Evolutionary conservation across 192 early-diverging fungal species (phyloP).

Genomic region (Gorgonomyces haynaldii): DNA sequence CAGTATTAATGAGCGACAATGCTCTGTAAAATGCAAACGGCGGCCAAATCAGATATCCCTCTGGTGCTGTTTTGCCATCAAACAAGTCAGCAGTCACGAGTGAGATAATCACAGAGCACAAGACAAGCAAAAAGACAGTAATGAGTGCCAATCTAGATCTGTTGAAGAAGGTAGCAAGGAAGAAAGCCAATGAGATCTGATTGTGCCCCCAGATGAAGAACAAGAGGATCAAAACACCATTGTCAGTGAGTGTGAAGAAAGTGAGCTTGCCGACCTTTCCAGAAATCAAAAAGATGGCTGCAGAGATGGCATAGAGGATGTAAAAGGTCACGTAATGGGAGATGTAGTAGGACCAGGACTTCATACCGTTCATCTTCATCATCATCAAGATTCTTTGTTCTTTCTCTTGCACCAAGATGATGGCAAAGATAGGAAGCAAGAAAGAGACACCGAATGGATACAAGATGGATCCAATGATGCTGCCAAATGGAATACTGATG

Average conservation of each 20-base stretch:
- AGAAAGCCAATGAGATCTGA: slow-evolving; percentile 55
- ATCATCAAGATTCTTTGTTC: slow-evolving; percentile 44
- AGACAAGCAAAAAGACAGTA: slow-evolving; percentile 51
- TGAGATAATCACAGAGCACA: slow-evolving; percentile 51
- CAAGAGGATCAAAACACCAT: slow-evolving; percentile 38
- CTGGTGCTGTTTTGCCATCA: slow-evolving; percentile 14
- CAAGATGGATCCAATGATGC: slow-evolving; percentile 50
- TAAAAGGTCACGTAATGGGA: slow-evolving; percentile 42
- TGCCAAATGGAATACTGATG: slow-evolving; percentile 39
- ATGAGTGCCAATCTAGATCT: slow-evolving; percentile 45
- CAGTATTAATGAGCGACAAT: slow-evolving; percentile 38
- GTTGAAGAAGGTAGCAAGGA: slow-evolving; percentile 52
- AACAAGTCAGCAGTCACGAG: slow-evolving; percentile 38
- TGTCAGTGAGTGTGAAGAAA: slow-evolving; percentile 47
- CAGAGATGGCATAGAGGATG: slow-evolving; percentile 48
- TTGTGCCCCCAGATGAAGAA: slow-evolving; percentile 56
- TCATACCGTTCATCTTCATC: slow-evolving; percentile 12
- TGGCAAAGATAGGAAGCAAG: slow-evolving; percentile 59
- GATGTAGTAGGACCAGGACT: slow-evolving; percentile 1
- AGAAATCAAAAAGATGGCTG: slow-evolving; percentile 49
- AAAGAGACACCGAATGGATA: slow-evolving; percentile 69
- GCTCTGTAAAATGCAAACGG: slow-evolving; percentile 65
- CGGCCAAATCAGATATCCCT: slow-evolving; percentile 55
- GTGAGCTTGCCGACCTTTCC: slow-evolving; percentile 45
- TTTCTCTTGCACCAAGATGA: slow-evolving; percentile 60